Conservation (phyloP, 1,284 basidiomycete genomes). For the Cerioporus squamosus region DNA sequence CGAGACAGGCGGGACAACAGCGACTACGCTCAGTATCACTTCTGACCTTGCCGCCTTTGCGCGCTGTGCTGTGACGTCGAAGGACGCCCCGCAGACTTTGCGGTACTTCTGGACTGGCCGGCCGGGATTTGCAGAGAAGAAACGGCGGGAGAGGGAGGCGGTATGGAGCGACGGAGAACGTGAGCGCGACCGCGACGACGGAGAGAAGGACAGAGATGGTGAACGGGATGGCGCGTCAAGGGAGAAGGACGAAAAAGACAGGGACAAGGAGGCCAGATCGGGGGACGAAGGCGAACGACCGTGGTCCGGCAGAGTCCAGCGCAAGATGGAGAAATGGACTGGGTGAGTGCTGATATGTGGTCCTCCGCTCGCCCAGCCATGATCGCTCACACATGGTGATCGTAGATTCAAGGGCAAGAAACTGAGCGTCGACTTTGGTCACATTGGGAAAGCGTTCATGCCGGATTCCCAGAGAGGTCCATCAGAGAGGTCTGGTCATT, state of each 20-base stretch:
- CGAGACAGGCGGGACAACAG: conserved; percentile 30
- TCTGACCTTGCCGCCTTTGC: conserved; percentile 46
- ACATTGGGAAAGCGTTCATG: conserved; percentile 28
- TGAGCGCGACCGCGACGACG: conserved; percentile 37
- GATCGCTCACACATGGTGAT: conserved; percentile 4
- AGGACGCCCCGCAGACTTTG: conserved; percentile 41
- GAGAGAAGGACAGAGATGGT: conserved; percentile 32
- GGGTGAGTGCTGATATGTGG: conserved; percentile 47
- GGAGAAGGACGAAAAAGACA: conserved; percentile 40
- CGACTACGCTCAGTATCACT: conserved; percentile 48
- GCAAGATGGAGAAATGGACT: conserved; percentile 73
- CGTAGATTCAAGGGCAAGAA: conserved; percentile 36
- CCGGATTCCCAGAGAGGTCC: conserved; percentile 28
- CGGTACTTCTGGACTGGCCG: conserved; percentile 47
- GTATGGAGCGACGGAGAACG: conserved; percentile 39
- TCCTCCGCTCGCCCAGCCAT: neutral
- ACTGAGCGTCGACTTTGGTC: conserved; percentile 40
- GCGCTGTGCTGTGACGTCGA: conserved; percentile 35
- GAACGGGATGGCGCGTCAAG: conserved; percentile 32
- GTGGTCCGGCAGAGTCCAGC: conserved; percentile 66
- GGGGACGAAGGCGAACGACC: conserved; percentile 45
- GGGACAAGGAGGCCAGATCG: conserved; percentile 36
- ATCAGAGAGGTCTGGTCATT: conserved; percentile 24
- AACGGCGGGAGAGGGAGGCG: conserved; percentile 37
- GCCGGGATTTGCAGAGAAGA: conserved; percentile 35